Base-by-base conservation (phyloP, 2,329 filamentous ascomycete genomes). In the Dactylonectria estremocensis region DNA sequence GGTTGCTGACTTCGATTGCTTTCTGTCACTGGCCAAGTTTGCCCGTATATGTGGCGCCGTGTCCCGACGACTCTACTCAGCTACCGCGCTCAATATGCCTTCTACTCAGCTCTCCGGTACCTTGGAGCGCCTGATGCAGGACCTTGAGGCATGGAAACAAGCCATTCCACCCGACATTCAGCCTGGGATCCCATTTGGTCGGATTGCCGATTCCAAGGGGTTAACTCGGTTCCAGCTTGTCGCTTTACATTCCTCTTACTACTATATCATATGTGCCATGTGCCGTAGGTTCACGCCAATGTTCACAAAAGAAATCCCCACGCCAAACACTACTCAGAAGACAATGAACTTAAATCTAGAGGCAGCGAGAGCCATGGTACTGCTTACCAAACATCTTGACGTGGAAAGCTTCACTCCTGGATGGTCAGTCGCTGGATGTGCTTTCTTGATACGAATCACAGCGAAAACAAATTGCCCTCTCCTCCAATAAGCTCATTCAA, bases 311-410 rank as follows among this genome's bases (percentile, higher is more conserved):
- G 28, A 35, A 37, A 22, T 5, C 5, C 3, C 8, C 14, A 24
- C n/a, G 13, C 9, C 28, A 31, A 3, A 18, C 18, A 13, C 13
- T 11, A 8, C 7, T 33, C 48, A 18, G 10, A 64, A 3, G 2
- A 18, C 5, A 11, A 3, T 9, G 33, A 43, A 16, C 14, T 8
- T 6, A 55, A 37, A 52, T 24, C 61, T 66, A 1, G 45, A 50
- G 16, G 56, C 57, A 1, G 63, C 63, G 9, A 56, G 63, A 40
- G 45, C 14, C 6, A 61, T 66, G n/a, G 43, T 35, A 1, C 22
- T 66, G 14, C 57, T 66, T 1, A 66, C 57, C 9, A 66, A 66
- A 20, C 24, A 50, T 22, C 45, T 61, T 49, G 63, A 66, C 46
- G 33, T 66, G 14, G 63, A 66, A n/a, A 66, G 63, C 24, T 56